Evolutionary conservation across 2,329 filamentous ascomycete species (phyloP), one percentile per base, ranked within the genome.

Genomic region (Xylaria hypoxylon): DNA sequence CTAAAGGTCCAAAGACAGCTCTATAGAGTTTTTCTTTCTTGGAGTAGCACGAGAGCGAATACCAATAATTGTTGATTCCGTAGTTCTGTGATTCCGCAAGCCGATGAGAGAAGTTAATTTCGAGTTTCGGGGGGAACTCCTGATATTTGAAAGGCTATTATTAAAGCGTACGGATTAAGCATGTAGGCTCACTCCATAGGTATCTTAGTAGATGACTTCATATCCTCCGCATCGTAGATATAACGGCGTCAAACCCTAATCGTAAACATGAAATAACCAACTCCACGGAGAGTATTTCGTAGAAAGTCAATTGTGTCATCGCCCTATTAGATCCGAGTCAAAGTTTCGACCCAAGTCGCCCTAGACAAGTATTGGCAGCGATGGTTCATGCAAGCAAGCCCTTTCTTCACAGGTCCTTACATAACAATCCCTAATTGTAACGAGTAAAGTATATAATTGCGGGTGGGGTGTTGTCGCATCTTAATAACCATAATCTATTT

Each of bases 121-220:
- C 5, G 28, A 22, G 6, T n/a, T 38, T 24, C 10, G 3, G 22
- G 48, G 35, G 55, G 19, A 35, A 15, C 17, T n/a, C 22, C 22
- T 24, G 31, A 11, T 66, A 64, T 64, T 67, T 67, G 64, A 68
- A 55, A 38, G 31, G 11, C 17, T 50, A 55, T 10, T 22, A n/a
- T 24, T 3, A 57, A 10, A 26, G n/a, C 15, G 3, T 26, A 7
- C 28, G 17, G 24, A 31, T 38, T 6, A n/a, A 24, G 26, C 22
- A 35, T 24, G 5, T 31, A 31, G 40, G 38, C 19, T 57, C 8
- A 13, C 48, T 48, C 44, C 11, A n/a, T n/a, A n/a, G n/a, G 13
- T 33, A 6, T 40, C 19, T 57, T 47, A 15, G 35, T 57, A 63
- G 45, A 72, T 76, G 75, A 76, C 72, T 75, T 75, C 74, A 76